Evolutionary conservation across 2,329 filamentous ascomycete species (phyloP), one percentile per base, ranked within the genome.

Genomic region (Xylaria hypoxylon): DNA sequence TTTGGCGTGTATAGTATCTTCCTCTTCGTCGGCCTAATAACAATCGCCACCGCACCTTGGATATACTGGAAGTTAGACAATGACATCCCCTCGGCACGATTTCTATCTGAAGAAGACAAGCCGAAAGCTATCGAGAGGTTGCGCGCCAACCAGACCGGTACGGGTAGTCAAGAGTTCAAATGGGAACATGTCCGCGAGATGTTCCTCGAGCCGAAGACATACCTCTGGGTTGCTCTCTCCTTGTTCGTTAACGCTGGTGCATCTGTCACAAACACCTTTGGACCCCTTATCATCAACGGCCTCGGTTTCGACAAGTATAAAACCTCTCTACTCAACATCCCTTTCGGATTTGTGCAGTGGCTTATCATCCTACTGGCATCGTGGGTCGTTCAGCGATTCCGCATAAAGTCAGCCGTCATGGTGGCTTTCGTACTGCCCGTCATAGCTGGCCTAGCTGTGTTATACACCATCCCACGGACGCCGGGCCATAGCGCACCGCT

Each of bases 191-290:
- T 86, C 3, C 77, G 79, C 52, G 89, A 90, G 71, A 81, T 87
- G 0, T 70, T 81, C 2, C 63, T 82, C 0, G 85, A 87, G 61
- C 79, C 81, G 17, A 86, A 87, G 75, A 85, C 82, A 0, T 86
- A 87, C 72, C 81, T 91, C 3, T 91, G 87, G 81, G 80, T 90
- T 55, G 83, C 75, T 28, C 86, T 91, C 80, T 80, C 86, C 0
- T 75, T 92, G 38, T 81, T 88, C 22, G 83, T 90, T 58, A 91
- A 91, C 73, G 84, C 90, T n/a, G 87, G 87, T 0, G 86, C 88
- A 1, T 81, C 82, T 11, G 88, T 91, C 2, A 87, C 85, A 17
- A 90, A 87, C 71, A 87, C 84, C 1, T 91, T 91, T 64, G 89
- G 89, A 0, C 88, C 89, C 0, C 78, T 91, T 8, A 90, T 91